A percentile compares a stretch with the other conserved stretches of the same genome.
phyloP scores from a whole-genome alignment of 2,329 filamentous ascomycete species.

The Diaporthe ilicicola region DNA sequence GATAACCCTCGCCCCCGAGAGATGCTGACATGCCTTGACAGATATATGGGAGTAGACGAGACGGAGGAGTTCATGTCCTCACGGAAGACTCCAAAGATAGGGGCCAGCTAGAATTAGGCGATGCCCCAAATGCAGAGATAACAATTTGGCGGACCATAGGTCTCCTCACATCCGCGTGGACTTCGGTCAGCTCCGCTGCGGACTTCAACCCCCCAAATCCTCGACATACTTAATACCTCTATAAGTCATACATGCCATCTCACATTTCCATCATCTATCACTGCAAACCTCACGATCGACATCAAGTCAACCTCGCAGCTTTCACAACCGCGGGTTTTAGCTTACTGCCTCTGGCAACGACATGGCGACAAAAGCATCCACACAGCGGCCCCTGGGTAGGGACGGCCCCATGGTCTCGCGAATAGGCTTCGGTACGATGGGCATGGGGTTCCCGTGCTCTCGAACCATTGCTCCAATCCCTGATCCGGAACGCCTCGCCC shows the following conservation, averaged over 20 bases:
- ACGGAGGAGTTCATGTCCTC: not conserved
- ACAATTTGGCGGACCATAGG: not conserved
- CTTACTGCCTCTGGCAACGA: too few species aligned
- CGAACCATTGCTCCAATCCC: conserved; percentile 42
- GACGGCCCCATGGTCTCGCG: conserved; percentile 37
- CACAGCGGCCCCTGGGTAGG: conserved; percentile 35
- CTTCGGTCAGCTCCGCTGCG: conserved; percentile 4
- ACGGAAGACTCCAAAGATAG: not conserved
- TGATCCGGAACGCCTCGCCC: conserved; percentile 57
- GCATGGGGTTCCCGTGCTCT: conserved; percentile 34
- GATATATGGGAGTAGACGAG: conserved; percentile 1
- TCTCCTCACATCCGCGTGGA: not conserved
- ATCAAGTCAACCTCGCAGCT: too few species aligned
- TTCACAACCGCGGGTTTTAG: too few species aligned
- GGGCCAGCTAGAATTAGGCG: rapidly evolving
- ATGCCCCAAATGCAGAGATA: not conserved
- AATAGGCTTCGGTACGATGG: conserved; percentile 42
- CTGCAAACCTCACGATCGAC: too few species aligned
- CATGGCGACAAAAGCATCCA: not conserved
- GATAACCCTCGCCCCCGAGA: too few species aligned
- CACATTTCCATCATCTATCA: not conserved
- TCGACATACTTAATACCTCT: not conserved
- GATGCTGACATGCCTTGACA: not conserved
- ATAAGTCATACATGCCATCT: not conserved
- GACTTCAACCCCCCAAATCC: not conserved